Evolutionary conservation across 768 basidiomycete genomes (phyloP), one percentile per base, ranked within the genome.

Genomic region (Clavaria fumosa): DNA sequence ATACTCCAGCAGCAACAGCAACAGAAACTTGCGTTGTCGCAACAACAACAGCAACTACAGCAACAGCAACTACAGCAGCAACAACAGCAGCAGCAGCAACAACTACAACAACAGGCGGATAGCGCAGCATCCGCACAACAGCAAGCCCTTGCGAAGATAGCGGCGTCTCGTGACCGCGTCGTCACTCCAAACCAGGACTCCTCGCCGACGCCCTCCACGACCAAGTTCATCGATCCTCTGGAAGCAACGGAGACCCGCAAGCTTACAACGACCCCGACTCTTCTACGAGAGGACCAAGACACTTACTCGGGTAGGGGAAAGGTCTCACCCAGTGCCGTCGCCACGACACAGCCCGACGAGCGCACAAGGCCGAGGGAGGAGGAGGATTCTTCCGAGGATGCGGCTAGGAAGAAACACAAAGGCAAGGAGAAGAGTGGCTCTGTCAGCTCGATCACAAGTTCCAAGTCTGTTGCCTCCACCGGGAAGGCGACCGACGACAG

Each of bases 201-300:
- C 4, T 32, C 45, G 5, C 42, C 56, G 14, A 32, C 46, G n/a
- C 57, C 59, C 9, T 32, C 48, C 2, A 46, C 47, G 3, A 32
- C 50, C 14, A 56, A 54, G 30, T 49, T 59, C 18, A 56, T 76
- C 42, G 88, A 89, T 54, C 78, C 78, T 10, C 66, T 70, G 1
- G 72, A 80, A 35, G 70, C 60, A 4, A 70, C 61, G 1, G 89
- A 84, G 50, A 89, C 88, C 4, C 69, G 70, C 38, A 77, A 82
- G 45, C 61, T 89, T 38, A 78, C 74, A 7, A 75, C 71, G 40
- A 91, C 86, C 0, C 89, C 89, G 1, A 62, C 69, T 1, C 73
- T 91, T 15, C 81, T 75, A 7, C 75, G 79, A 11, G 72, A 72
- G 12, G 64, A 34, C 7, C 33, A 41, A 23, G 33, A 40, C 10